phyloP scores from a whole-genome alignment of 139 green algal genomes.

The Picochlorum sp. region DNA sequence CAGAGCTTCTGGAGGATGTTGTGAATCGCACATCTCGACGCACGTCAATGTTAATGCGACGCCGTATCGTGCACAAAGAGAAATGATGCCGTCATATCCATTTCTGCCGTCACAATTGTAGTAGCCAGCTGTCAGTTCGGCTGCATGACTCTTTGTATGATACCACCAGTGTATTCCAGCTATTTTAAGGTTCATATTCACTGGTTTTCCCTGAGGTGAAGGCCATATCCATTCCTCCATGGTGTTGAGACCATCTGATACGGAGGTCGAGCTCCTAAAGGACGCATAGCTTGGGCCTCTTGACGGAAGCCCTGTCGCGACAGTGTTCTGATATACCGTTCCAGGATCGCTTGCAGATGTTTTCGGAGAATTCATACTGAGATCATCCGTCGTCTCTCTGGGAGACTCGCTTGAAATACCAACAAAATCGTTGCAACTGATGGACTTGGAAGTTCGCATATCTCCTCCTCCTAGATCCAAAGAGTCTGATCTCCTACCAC shows the following conservation, averaged over 20 bases:
- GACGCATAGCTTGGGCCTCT: constrained; percentile 7
- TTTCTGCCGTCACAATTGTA: constrained; percentile 70
- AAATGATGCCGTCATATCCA: constrained; percentile 69
- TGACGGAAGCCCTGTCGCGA: neutral
- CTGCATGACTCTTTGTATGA: constrained; percentile 71
- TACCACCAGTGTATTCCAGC: constrained; percentile 91
- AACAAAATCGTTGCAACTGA: neutral
- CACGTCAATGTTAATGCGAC: constrained; percentile 89
- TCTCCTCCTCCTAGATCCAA: neutral
- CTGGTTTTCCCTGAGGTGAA: constrained; percentile 4
- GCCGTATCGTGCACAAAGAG: constrained; percentile 60
- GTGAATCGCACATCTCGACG: constrained; percentile 92
- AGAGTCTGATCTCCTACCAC: neutral
- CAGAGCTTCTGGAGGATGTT: constrained; percentile 78
- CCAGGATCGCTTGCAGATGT: neutral
- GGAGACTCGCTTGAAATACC: constrained; percentile 3
- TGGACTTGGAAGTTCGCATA: neutral
- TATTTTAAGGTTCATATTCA: constrained; percentile 38
- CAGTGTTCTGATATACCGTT: neutral
- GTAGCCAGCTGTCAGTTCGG: constrained; percentile 94
- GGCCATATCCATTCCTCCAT: constrained; percentile 11
- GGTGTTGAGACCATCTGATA: constrained; percentile 7
- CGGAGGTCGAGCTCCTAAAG: constrained; percentile 5
- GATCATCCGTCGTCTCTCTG: neutral
- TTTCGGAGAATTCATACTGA: neutral